Conservation (phyloP, 768 basidiomycete species). For the Suillus ampliporus region DNA sequence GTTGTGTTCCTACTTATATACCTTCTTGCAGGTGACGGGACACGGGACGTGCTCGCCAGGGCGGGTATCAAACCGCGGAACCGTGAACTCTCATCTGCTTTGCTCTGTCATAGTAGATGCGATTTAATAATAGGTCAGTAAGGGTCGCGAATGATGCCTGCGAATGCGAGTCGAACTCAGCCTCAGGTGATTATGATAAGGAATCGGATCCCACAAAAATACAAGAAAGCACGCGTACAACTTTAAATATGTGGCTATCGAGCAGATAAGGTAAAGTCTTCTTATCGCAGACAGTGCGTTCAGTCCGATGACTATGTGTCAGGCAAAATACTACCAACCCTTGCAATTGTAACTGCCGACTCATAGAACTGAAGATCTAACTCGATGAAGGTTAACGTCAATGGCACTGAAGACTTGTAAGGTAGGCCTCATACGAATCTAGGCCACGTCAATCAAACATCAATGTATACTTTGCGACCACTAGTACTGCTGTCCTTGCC, state of each 20-base stretch:
- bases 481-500: too few species aligned
- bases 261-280: not conserved
- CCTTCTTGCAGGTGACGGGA: not conserved
- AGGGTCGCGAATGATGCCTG: not conserved
- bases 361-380: too few species aligned
- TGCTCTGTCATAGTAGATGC: not conserved
- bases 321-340: too few species aligned
- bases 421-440: too few species aligned
- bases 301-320: not conserved
- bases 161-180: not conserved
- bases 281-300: not conserved
- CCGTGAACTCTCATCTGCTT: not conserved
- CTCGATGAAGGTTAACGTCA: too few species aligned
- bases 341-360: too few species aligned
- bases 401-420: too few species aligned
- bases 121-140: not conserved
- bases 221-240: not conserved
- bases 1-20: not conserved
- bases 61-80: not conserved
- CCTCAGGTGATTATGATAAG: conserved; percentile 6
- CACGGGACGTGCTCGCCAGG: not conserved
- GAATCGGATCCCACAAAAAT: not conserved
- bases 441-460: too few species aligned
- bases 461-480: too few species aligned
- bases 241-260: not conserved